A percentile compares a stretch with the other conserved stretches of the same genome.
Conservation (phyloP, 2,329 filamentous ascomycete species). For the Chaetomium sp. region DNA sequence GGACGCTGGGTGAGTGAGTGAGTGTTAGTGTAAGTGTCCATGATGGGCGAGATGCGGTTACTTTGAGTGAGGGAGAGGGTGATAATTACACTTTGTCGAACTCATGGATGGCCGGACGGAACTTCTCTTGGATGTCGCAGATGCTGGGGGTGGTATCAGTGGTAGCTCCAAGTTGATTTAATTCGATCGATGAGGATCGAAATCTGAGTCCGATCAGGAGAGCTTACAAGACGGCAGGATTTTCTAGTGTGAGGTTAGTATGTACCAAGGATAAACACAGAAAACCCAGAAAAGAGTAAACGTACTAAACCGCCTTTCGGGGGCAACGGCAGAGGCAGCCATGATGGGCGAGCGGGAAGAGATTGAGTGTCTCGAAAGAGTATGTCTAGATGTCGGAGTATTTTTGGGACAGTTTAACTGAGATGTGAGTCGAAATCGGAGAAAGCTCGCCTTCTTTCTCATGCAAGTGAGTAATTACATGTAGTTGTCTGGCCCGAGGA, state of each 20-base stretch:
- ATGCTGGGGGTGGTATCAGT: slow-evolving; percentile 49
- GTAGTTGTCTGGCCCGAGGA: slow-evolving; percentile 5
- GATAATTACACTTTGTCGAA: slow-evolving; percentile 67
- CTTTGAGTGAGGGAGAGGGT: background rate
- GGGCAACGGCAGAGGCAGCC: slow-evolving; percentile 12
- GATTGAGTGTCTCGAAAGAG: background rate
- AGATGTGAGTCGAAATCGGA: background rate
- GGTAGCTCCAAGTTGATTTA: background rate
- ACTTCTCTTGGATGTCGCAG: slow-evolving; percentile 94
- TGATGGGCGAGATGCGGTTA: background rate
- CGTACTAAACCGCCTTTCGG: slow-evolving; percentile 21
- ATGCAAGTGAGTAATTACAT: background rate
- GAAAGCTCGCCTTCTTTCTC: background rate
- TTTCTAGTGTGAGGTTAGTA: slow-evolving; percentile 31
- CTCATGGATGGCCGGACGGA: slow-evolving; percentile 73
- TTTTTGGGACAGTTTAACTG: background rate
- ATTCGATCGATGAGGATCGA: background rate
- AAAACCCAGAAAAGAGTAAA: background rate
- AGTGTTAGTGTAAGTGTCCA: background rate
- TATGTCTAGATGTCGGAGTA: background rate
- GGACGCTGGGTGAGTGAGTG: slow-evolving; percentile 44
- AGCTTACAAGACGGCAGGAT: slow-evolving; percentile 45
- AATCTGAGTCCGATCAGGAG: background rate
- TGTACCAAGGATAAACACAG: background rate
- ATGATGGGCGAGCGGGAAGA: slow-evolving; percentile 10